Evolutionary conservation across 2,329 filamentous ascomycete species (phyloP).

Genomic region (Daldinia sp.): DNA sequence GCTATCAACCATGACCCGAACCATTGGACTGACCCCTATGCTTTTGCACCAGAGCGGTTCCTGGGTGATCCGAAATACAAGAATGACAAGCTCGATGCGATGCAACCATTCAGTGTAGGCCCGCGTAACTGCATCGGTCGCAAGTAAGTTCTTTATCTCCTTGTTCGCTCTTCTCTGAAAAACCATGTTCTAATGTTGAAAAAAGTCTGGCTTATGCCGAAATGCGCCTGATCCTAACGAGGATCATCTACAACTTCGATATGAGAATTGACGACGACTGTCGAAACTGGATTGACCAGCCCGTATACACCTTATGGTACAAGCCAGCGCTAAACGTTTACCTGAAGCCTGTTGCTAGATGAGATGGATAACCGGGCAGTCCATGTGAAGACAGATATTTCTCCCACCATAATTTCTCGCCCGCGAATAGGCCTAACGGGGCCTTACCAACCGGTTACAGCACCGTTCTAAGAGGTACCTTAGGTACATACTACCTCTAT

Average conservation of each 20-base stretch:
- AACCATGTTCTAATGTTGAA: constrained; percentile 22
- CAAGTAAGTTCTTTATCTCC: constrained; percentile 55
- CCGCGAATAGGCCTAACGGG: no score
- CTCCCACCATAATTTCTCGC: neutral
- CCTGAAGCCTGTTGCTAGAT: constrained; percentile 60
- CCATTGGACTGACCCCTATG: constrained; percentile 58
- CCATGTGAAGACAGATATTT: constrained; percentile 14
- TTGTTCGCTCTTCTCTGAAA: neutral
- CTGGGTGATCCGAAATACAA: constrained; percentile 55
- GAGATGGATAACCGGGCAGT: neutral
- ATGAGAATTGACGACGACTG: constrained; percentile 56
- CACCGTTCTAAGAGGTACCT: neutral
- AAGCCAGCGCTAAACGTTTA: constrained; percentile 55
- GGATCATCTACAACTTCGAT: constrained; percentile 64
- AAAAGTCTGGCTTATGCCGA: constrained; percentile 62
- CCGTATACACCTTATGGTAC: constrained; percentile 57
- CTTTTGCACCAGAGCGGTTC: constrained; percentile 64
- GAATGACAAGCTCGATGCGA: constrained; percentile 57
- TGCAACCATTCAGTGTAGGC: constrained; percentile 63
- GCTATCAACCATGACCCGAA: constrained; percentile 57
- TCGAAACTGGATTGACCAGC: constrained; percentile 56
- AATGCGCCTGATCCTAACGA: constrained; percentile 62
- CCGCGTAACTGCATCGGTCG: constrained; percentile 64
- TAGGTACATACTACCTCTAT: neutral
- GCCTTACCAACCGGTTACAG: no score